Evolutionary conservation across 805 yeast species (phyloP).

Genomic region (Lipomyces sp.): DNA sequence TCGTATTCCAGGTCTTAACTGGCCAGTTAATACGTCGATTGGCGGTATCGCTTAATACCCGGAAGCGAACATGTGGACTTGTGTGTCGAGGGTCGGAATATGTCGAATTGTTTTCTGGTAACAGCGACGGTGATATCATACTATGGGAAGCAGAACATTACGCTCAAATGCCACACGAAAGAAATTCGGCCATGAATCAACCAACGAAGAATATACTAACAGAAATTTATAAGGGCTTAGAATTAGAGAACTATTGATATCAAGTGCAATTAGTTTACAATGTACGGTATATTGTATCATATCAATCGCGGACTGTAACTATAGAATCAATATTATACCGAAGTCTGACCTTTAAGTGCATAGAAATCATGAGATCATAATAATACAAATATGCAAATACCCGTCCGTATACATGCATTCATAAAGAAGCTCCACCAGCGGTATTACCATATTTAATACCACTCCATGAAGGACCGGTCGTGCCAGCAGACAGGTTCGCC

Average conservation of each 20-base stretch:
- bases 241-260: conserved; percentile 13
- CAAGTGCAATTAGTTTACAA: not conserved
- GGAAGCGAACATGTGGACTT: conserved; percentile 25
- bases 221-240: conserved; percentile 32
- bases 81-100: conserved; percentile 33
- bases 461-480: conserved; percentile 63
- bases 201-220: conserved; percentile 19
- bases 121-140: conserved; percentile 32
- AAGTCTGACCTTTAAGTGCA: not conserved
- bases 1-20: conserved; percentile 60
- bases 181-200: not conserved
- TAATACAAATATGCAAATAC: conserved; percentile 60
- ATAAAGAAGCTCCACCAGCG: conserved; percentile 54
- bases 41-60: conserved; percentile 35
- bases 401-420: conserved; percentile 63
- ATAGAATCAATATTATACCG: not conserved
- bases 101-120: conserved; percentile 35
- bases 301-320: not conserved
- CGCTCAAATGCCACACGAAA: not conserved
- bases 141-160: conserved; percentile 30
- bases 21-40: conserved; percentile 68
- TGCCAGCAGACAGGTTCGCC: conserved; percentile 47
- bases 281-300: not conserved
- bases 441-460: conserved; percentile 51
- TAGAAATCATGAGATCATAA: conserved; percentile 43